phyloP scores from a whole-genome alignment of 345 rosid genomes.

The Odontarrhena argentea region DNA sequence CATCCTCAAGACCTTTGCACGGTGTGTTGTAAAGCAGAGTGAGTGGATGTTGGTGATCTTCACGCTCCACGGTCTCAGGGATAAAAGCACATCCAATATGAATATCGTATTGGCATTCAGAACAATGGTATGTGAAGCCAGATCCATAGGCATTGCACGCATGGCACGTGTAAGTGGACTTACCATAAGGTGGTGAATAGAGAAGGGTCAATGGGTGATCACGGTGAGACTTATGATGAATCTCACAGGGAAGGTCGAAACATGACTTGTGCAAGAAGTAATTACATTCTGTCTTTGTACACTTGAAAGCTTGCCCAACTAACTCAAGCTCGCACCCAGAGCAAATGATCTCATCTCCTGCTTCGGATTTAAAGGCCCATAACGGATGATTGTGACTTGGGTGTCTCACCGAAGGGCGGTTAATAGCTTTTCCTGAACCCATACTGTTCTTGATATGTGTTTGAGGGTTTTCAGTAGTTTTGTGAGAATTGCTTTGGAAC shows the following conservation, averaged over 20 bases:
- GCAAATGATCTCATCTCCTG: constrained; percentile 11
- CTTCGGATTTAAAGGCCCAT: not conserved
- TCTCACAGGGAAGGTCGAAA: constrained; percentile 6
- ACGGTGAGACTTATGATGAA: constrained; percentile 17
- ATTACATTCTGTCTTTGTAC: constrained; percentile 7
- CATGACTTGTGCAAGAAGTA: constrained; percentile 1
- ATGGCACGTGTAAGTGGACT: constrained; percentile 1
- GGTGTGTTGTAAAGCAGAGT: constrained; percentile 18
- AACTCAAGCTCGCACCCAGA: constrained; percentile 20
- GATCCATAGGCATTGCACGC: constrained; percentile 13
- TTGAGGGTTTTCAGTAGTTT: not conserved
- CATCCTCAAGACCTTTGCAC: constrained; percentile 19
- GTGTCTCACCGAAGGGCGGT: no score
- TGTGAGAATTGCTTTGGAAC: not conserved
- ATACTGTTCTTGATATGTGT: not conserved
- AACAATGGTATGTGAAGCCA: constrained; percentile 26
- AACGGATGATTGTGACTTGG: constrained; percentile 13
- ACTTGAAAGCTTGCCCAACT: not conserved
- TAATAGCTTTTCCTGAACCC: no score
- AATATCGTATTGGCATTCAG: constrained; percentile 32
- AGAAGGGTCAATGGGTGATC: constrained; percentile 8
- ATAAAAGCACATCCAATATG: constrained; percentile 36
- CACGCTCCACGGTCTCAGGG: constrained; percentile 29
- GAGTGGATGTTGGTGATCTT: constrained; percentile 30
- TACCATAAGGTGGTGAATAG: not conserved